Percentiles rank a stretch among this genome's conserved stretches.
These are phyloP conservation scores for Candida vaughaniae DNA, from an alignment of 805 yeast genomes.

Conservation along the genomic window DNA sequence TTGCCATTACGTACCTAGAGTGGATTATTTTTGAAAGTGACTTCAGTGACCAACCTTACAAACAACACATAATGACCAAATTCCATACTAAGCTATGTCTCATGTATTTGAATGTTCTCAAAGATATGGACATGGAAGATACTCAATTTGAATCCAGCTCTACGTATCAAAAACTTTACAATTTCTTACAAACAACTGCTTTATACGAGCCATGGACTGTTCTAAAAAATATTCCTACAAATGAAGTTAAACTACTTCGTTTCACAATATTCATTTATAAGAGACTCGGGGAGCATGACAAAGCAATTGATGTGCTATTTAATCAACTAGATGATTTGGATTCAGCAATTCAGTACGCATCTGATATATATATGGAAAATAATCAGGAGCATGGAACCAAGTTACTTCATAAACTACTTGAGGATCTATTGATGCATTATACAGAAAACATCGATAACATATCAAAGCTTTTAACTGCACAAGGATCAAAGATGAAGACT, in stretches of 20 bases:
- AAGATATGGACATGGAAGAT: conserved; percentile 6
- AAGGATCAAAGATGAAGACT: conserved; percentile 50
- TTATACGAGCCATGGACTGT: conserved; percentile 39
- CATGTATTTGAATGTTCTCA: conserved; percentile 24
- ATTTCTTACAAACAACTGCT: conserved; percentile 29
- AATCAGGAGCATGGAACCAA: conserved; percentile 40
- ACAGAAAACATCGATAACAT: conserved; percentile 36
- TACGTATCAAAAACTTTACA: conserved; percentile 30
- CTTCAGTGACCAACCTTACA: conserved; percentile 18
- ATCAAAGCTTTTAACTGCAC: conserved; percentile 38
- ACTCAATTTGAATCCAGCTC: conserved; percentile 12
- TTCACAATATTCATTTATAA: conserved; percentile 59
- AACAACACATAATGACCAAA: conserved; percentile 18
- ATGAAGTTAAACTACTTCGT: conserved; percentile 33
- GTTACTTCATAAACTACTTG: conserved; percentile 51
- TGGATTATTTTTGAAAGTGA: conserved; percentile 42
- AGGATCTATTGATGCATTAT: conserved; percentile 42
- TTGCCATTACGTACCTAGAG: conserved; percentile 44
- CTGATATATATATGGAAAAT: conserved; percentile 37
- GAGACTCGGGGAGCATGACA: conserved; percentile 58
- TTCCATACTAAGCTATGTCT: conserved; percentile 36
- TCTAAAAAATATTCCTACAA: conserved; percentile 30
- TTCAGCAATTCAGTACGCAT: conserved; percentile 63
- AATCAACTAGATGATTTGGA: conserved; percentile 54
- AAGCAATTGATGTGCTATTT: conserved; percentile 61